These are phyloP conservation scores for Starmerella apis DNA, from an alignment of 805 yeast species.

Conservation along the genomic window DNA sequence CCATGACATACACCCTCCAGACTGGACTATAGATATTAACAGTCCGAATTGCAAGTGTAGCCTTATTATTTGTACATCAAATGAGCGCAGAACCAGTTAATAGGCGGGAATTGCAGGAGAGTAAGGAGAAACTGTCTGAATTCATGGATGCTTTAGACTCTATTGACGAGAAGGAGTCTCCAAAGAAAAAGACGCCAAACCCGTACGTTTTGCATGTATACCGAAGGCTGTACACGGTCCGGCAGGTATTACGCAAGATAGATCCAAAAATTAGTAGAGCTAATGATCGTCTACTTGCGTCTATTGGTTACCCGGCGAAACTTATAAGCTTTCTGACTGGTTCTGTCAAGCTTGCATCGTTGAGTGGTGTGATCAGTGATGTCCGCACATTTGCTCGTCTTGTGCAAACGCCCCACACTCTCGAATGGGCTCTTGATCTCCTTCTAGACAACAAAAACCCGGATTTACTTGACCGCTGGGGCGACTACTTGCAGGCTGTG, in stretches of 20 bases:
- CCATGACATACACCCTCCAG: too few relatives aligned
- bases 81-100: constrained; percentile 1
- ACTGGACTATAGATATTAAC: too few relatives aligned
- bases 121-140: neutral
- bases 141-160: neutral
- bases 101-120: neutral
- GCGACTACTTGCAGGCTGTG: constrained; percentile 32
- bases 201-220: constrained; percentile 10
- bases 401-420: constrained; percentile 32
- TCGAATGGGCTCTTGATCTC: constrained; percentile 33
- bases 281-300: constrained; percentile 25
- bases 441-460: constrained; percentile 27
- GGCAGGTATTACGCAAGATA: constrained; percentile 4
- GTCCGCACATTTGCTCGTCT: constrained; percentile 34
- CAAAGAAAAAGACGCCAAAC: neutral
- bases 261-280: constrained; percentile 18
- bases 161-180: constrained; percentile 1
- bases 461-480: constrained; percentile 27
- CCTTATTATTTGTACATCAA: neutral
- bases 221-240: constrained; percentile 16
- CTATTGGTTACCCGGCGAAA: constrained; percentile 28
- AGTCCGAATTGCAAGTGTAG: too few relatives aligned
- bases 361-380: constrained; percentile 22
- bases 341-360: constrained; percentile 8
- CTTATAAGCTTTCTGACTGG: constrained; percentile 14